These are phyloP conservation scores for Sporothrix protearum DNA, from an alignment of 2,329 filamentous ascomycete genomes.

Conservation along the genomic window DNA sequence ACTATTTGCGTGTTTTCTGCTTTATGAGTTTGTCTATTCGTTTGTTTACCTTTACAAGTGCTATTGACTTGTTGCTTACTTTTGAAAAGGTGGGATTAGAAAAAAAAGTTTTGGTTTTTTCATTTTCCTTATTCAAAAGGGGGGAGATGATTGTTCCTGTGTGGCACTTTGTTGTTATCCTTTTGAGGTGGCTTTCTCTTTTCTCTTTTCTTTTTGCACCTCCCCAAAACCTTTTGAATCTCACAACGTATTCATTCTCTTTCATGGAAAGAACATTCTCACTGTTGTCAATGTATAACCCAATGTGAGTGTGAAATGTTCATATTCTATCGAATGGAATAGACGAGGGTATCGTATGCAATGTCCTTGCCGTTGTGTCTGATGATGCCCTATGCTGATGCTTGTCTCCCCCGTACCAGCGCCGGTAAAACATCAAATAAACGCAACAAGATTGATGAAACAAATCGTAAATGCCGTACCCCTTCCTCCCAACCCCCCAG, in stretches of 20 bases:
- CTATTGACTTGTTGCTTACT: not conserved
- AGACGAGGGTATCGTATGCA: conserved; percentile 1
- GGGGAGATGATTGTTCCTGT: not conserved
- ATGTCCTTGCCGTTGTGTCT: not conserved
- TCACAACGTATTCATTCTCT: not conserved
- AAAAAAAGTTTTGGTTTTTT: conserved; percentile 1
- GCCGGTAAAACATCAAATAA: not conserved
- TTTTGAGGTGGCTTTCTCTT: not conserved
- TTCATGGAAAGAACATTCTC: not conserved
- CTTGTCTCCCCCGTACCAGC: not conserved
- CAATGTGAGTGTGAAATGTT: not conserved
- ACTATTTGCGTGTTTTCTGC: not conserved
- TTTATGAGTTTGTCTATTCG: not conserved
- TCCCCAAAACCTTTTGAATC: not conserved
- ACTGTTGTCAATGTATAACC: not conserved
- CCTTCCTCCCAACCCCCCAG: not conserved
- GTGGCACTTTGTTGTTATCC: not conserved
- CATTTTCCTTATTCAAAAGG: not conserved
- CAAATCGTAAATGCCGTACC: not conserved
- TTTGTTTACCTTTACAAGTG: not conserved
- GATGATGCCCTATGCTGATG: not conserved
- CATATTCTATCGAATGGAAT: not conserved
- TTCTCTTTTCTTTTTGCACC: not conserved
- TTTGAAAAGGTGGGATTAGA: conserved; percentile 4
- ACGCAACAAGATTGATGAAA: not conserved